Conservation (phyloP, 192 early-diverging fungal genomes). For the Coemansia sp. region DNA sequence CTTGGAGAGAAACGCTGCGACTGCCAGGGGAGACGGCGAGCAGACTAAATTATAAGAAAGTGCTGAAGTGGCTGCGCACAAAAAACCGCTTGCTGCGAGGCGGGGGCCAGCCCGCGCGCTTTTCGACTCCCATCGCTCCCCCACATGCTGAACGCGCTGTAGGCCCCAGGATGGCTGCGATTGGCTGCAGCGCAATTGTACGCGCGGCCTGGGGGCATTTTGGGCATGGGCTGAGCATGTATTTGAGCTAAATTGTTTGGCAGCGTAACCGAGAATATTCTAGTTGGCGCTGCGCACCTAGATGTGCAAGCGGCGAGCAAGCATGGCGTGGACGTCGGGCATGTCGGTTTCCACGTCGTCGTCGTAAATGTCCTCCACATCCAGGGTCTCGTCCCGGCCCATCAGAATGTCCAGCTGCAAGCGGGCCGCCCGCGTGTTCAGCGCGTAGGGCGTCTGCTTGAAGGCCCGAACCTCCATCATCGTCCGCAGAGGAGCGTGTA, state of each 20-base stretch:
- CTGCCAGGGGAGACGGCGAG: background rate
- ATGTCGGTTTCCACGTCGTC: slow-evolving; percentile 48
- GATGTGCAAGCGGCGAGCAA: slow-evolving; percentile 16
- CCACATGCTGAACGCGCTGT: too few relatives aligned
- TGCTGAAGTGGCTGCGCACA: slow-evolving; percentile 27
- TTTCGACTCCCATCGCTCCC: too few relatives aligned
- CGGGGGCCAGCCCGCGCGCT: too few relatives aligned
- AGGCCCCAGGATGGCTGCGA: too few relatives aligned
- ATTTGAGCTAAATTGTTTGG: background rate
- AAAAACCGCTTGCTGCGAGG: background rate
- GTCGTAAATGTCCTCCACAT: slow-evolving; percentile 85
- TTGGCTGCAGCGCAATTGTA: too few relatives aligned
- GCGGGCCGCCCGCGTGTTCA: slow-evolving; percentile 25
- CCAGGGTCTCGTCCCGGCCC: slow-evolving; percentile 84
- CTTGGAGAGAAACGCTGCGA: background rate
- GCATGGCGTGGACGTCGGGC: slow-evolving; percentile 20
- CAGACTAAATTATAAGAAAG: background rate
- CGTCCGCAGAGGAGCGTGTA: slow-evolving; percentile 87
- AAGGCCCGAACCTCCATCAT: slow-evolving; percentile 82
- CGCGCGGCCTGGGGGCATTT: too few relatives aligned
- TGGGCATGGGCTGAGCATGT: too few relatives aligned
- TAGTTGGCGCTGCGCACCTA: too few relatives aligned
- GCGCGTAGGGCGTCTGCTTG: slow-evolving; percentile 16
- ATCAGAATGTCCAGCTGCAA: slow-evolving; percentile 78
- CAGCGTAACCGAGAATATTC: background rate